Percentiles rank a stretch among this genome's conserved stretches.
These are phyloP conservation scores for Serendipita sp. DNA, from an alignment of 768 basidiomycete species.

Conservation along the genomic window DNA sequence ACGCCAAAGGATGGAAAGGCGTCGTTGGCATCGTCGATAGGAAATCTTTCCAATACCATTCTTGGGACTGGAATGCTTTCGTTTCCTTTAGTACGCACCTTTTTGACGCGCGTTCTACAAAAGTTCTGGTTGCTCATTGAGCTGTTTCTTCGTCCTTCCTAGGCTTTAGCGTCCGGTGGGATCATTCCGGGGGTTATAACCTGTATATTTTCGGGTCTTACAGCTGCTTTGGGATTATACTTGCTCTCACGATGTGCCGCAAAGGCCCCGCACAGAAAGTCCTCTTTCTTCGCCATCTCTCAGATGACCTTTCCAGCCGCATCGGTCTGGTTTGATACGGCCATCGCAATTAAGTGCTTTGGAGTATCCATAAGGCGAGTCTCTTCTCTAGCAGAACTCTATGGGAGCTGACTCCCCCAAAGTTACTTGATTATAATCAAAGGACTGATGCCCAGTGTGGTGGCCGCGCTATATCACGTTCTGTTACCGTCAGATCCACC, in stretches of 20 bases:
- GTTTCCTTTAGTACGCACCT: constrained; percentile 52
- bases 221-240: constrained; percentile 77
- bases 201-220: constrained; percentile 62
- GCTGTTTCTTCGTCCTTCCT: neutral
- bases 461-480: constrained; percentile 66
- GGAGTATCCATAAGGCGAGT: constrained; percentile 78
- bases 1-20: constrained; percentile 46
- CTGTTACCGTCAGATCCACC: constrained; percentile 57
- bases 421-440: constrained; percentile 89
- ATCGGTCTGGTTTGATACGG: constrained; percentile 80
- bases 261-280: constrained; percentile 50
- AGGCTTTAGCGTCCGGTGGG: constrained; percentile 86
- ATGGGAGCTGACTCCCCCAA: neutral
- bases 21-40: constrained; percentile 47
- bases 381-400: neutral
- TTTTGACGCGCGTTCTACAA: neutral
- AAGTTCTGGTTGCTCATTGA: neutral
- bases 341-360: constrained; percentile 92
- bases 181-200: constrained; percentile 82
- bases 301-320: constrained; percentile 81
- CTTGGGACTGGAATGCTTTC: constrained; percentile 89
- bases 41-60: constrained; percentile 79
- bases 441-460: constrained; percentile 83
- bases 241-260: constrained; percentile 74
- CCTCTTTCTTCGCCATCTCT: constrained; percentile 73